Evolutionary conservation across 2,329 filamentous ascomycete species (phyloP), one percentile per base, ranked within the genome.

Genomic region (Rosellinia necatrix): DNA sequence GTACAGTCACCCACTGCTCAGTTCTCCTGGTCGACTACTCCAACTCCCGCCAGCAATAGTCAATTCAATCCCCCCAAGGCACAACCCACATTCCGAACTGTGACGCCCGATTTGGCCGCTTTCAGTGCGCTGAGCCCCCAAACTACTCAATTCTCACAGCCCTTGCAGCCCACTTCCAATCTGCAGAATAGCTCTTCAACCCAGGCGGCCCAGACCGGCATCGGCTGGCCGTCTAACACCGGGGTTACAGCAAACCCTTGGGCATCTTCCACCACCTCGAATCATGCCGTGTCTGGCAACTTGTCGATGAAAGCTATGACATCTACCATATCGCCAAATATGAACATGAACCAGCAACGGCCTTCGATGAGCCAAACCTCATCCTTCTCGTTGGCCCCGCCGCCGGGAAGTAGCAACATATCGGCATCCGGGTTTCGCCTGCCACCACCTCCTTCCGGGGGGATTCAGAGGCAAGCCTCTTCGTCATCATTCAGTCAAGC

Each of bases 21-120:
- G 3, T 88, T 88, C 69, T 80, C 85, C 6, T 89, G 86, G 85
- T 87, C 85, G n/a, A n/a, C n/a, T 2, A 85, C 83, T 2, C 81
- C 83, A 9, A 76, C 74, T 8, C 74, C 81, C 4, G 73, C 74
- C 70, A 6, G 65, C 24, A 62, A 71, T 6, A 61, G 64, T 46
- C 73, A 74, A 34, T 64, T 74, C 25, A 66, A 67, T 9, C 68
- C 68, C 4, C 65, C 74, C 42, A 76, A 75, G 53, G 51, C 69
- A 44, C 72, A 78, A 51, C 65, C 75, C 37, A 63, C 75, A 15
- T 85, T 80, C 69, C 74, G 84, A 42, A 84, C 82, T 0, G 80
- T 86, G 24, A 85, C 82, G 1, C 83, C 84, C 0, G 84, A 87
- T 58, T 74, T 87, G 0, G 75, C 73, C 15, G 74, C 76, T 13